phyloP scores from a whole-genome alignment of 2,329 filamentous ascomycete species.

The Trichophyton verrucosum region DNA sequence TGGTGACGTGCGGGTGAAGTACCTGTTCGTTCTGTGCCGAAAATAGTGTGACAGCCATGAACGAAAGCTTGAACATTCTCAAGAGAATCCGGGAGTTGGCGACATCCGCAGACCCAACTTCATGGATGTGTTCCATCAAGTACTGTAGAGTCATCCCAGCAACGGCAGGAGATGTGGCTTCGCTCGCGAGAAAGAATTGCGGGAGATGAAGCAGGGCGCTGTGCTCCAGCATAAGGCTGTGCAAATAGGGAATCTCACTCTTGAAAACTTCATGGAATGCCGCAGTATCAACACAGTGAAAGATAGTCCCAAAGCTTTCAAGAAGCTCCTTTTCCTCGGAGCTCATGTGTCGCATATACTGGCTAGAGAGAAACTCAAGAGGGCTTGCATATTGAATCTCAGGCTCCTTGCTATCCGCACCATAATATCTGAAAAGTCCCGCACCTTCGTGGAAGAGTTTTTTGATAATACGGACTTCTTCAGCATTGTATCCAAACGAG shows the following conservation, averaged over 20 bases:
- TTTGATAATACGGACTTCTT: constrained; percentile 91
- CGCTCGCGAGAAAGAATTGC: constrained; percentile 96
- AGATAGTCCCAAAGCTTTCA: constrained; percentile 95
- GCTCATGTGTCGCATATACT: constrained; percentile 84
- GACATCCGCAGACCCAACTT: constrained; percentile 83
- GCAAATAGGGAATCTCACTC: constrained; percentile 89
- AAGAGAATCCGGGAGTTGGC: constrained; percentile 87
- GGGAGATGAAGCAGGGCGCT: constrained; percentile 86
- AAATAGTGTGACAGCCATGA: constrained; percentile 98
- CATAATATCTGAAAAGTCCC: constrained; percentile 93
- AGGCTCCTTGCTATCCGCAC: constrained; percentile 63
- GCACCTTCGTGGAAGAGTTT: constrained; percentile 96
- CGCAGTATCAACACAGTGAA: constrained; percentile 94
- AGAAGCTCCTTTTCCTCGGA: constrained; percentile 96
- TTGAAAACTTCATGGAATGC: constrained; percentile 98
- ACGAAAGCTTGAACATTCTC: constrained; percentile 91
- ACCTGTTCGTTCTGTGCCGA: constrained; percentile 91
- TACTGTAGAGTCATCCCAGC: constrained; percentile 97
- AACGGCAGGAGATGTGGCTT: constrained; percentile 93
- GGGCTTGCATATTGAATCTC: constrained; percentile 68
- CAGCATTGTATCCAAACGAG: constrained; percentile 89
- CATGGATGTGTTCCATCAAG: constrained; percentile 89
- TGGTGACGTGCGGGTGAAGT: constrained; percentile 85
- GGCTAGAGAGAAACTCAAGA: constrained; percentile 84
- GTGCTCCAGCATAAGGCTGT: constrained; percentile 97